Evolutionary conservation across 2,329 filamentous ascomycete genomes (phyloP).

Genomic region (Talaromyces verruculosus): DNA sequence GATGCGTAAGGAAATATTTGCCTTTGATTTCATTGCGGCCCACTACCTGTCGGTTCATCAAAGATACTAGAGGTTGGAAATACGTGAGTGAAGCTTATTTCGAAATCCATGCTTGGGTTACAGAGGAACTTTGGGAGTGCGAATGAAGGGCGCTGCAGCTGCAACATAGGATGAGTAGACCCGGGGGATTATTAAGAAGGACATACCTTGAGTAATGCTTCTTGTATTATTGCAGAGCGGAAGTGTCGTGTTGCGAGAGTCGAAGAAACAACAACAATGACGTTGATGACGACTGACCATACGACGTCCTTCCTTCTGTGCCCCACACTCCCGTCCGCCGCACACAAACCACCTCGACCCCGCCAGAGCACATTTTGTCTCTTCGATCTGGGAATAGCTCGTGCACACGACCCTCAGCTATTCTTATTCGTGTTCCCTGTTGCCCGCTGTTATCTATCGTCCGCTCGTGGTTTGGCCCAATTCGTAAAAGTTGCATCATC

Average conservation of each 20-base stretch:
- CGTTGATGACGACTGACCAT: constrained; percentile 1
- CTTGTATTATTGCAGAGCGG: background rate
- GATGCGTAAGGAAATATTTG: constrained; percentile 46
- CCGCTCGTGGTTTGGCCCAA: background rate
- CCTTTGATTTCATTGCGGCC: constrained; percentile 30
- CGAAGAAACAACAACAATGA: constrained; percentile 9
- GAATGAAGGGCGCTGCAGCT: background rate
- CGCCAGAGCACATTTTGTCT: constrained; percentile 13
- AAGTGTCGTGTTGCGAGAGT: background rate
- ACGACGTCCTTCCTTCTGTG: background rate
- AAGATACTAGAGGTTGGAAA: background rate
- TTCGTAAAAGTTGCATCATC: background rate
- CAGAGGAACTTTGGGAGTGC: background rate
- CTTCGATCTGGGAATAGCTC: constrained; percentile 1
- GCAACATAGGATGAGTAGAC: background rate
- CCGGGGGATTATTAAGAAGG: background rate
- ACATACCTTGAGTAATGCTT: background rate
- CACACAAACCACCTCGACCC: constrained; percentile 20
- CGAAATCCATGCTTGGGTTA: background rate
- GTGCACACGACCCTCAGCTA: constrained; percentile 12
- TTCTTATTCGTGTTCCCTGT: background rate
- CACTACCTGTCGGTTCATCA: background rate
- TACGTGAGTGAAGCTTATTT: constrained; percentile 1
- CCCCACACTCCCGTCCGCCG: constrained; percentile 17
- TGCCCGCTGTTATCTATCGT: background rate